A percentile compares a stretch with the other conserved stretches of the same genome.
Evolutionary conservation across 2,329 filamentous ascomycete genomes (phyloP).

Genomic region (Stagonosporopsis chrysanthemi): DNA sequence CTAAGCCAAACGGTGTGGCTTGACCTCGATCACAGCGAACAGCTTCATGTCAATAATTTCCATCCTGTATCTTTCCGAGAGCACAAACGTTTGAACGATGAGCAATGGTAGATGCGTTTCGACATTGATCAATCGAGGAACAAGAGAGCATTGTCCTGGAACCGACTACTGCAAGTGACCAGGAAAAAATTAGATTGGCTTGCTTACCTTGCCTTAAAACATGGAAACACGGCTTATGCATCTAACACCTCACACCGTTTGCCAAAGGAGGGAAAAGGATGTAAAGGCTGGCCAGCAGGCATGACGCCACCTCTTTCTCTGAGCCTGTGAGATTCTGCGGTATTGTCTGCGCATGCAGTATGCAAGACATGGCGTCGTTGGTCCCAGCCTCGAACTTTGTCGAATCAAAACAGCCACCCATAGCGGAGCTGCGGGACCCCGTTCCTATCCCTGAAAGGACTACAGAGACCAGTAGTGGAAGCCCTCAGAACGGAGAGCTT

Average conservation of each 20-base stretch:
- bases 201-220: slow-evolving; percentile 24
- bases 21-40: background rate
- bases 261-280: slow-evolving; percentile 19
- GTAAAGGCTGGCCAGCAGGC: slow-evolving; percentile 15
- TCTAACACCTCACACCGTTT: slow-evolving; percentile 36
- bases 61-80: background rate
- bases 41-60: background rate
- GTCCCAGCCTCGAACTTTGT: slow-evolving; percentile 15
- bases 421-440: slow-evolving; percentile 21
- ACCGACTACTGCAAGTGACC: slow-evolving; percentile 16
- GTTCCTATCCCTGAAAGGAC: slow-evolving; percentile 14
- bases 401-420: slow-evolving; percentile 9
- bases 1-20: slow-evolving; percentile 11
- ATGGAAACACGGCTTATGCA: slow-evolving; percentile 21
- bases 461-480: slow-evolving; percentile 3
- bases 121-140: slow-evolving; percentile 1
- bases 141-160: slow-evolving; percentile 6
- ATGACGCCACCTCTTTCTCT: slow-evolving; percentile 17
- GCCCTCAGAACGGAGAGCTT: background rate
- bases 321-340: slow-evolving; percentile 13
- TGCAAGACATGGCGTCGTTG: slow-evolving; percentile 15
- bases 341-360: slow-evolving; percentile 22
- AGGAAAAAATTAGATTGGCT: slow-evolving; percentile 17
- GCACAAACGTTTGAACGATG: background rate
- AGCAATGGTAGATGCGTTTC: background rate